Base-by-base conservation (phyloP, 495 filamentous ascomycete genomes). In the Elaphomyces granulatus region DNA sequence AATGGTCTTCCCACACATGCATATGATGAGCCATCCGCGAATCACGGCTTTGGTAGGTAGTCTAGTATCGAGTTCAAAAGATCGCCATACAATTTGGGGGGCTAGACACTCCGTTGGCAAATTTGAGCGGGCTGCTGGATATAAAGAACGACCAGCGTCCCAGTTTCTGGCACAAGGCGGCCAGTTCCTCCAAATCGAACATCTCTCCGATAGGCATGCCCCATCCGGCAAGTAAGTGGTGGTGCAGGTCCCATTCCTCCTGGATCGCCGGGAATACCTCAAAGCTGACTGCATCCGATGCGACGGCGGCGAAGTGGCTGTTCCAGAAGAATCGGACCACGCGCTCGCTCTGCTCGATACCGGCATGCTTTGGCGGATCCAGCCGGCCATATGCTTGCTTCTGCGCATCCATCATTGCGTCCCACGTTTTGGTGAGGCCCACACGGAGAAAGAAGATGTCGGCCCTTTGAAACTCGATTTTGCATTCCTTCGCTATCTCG, bases 381-480 rank as follows among this genome's bases (percentile, higher is more conserved):
- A 63, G 53, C 43, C 57, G 31, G 47, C 68, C 50, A 52, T 65
- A 54, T 3, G 37, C 43, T 42, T 46, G 10, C 40, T 51, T 64
- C 58, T 61, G 47, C 21, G 46, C 64, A 41, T 44, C 63, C 20
- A 43, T 51, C 66, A 51, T 60, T 16, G 34, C 55, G 39, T 50
- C 63, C 74, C 54, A 72, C 49, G 38, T 59, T 36, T 35, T 52
- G 10, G 49, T 63, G 45, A 81, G 72, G 0, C 83, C 81, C 4
- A 74, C 74, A n/a, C 83, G 71, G n/a, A 87, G 54, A 51, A 87
- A 74, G 39, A 87, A 64, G 36, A 87, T 73, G 49, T 87, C 83
- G 3, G 74, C 75, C 18, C 52, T 50, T 33, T 64, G 55, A 40
- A 78, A 67, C 33, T 66, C 57, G 49, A 83, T 68, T 34, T 78